These are phyloP conservation scores for Gonapodya prolifera DNA, from an alignment of 192 early-diverging fungal species.

Conservation along the genomic window DNA sequence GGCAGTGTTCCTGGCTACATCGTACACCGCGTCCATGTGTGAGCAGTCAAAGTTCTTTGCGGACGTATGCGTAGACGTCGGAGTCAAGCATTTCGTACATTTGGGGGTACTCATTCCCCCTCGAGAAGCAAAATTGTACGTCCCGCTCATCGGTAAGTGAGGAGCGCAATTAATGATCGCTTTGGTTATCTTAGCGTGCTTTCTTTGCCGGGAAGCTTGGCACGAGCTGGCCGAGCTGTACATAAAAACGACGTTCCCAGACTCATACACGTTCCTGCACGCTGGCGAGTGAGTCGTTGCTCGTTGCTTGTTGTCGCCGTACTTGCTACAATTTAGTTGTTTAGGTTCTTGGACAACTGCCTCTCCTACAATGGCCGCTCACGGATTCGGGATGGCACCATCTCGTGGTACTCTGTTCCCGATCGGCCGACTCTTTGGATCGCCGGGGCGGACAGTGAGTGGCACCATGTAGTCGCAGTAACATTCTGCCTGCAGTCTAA, in stretches of 20 bases:
- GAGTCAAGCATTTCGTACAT: neutral
- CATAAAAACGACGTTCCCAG: neutral
- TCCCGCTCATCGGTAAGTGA: neutral
- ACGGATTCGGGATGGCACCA: neutral
- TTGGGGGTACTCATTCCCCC: neutral
- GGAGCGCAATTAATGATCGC: too few species aligned
- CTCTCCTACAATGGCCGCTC: neutral
- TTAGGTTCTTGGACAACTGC: neutral
- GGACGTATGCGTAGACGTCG: neutral
- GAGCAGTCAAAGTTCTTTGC: neutral
- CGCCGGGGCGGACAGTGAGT: neutral
- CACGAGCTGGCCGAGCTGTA: constrained; percentile 3
- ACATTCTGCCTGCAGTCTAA: too few species aligned
- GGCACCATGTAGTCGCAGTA: neutral
- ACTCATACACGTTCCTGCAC: neutral
- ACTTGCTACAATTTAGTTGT: neutral
- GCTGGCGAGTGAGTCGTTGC: neutral
- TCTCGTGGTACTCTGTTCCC: neutral
- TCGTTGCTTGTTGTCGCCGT: neutral
- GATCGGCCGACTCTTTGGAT: constrained; percentile 1
- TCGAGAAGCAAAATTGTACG: neutral
- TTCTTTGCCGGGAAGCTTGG: neutral
- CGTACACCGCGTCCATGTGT: neutral
- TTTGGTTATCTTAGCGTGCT: too few species aligned
- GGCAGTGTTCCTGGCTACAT: neutral